Percentiles rank a stretch among this genome's conserved stretches.
Conservation (phyloP, 1,284 basidiomycete species). For the Lentinula novae-zelandiae region DNA sequence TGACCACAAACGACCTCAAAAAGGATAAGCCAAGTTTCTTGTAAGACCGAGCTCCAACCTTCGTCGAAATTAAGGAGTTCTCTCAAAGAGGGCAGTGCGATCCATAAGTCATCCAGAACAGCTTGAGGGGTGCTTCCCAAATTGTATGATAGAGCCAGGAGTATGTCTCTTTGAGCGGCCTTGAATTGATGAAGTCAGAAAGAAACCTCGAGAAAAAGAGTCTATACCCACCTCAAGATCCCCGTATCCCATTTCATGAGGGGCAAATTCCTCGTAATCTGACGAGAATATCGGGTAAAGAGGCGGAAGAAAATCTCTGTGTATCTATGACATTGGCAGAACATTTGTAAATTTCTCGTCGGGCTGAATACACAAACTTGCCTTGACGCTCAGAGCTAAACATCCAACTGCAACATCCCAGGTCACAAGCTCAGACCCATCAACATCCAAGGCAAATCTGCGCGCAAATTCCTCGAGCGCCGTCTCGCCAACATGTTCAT, state of each 20-base stretch:
- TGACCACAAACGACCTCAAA: slow-evolving; percentile 44
- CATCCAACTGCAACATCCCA: slow-evolving; percentile 58
- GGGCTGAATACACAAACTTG: slow-evolving; percentile 16
- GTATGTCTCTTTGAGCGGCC: slow-evolving; percentile 54
- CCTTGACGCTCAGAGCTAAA: slow-evolving; percentile 57
- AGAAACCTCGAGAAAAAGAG: background rate
- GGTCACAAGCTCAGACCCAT: slow-evolving; percentile 33
- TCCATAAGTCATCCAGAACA: slow-evolving; percentile 55
- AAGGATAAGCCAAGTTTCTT: slow-evolving; percentile 46
- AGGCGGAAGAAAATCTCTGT: slow-evolving; percentile 59
- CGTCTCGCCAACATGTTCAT: background rate
- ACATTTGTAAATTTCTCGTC: background rate
- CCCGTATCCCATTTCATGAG: slow-evolving; percentile 34
- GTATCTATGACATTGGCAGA: slow-evolving; percentile 34
- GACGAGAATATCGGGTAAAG: slow-evolving; percentile 45
- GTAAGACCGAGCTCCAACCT: slow-evolving; percentile 43
- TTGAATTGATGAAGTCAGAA: slow-evolving; percentile 20
- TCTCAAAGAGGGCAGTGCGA: slow-evolving; percentile 46
- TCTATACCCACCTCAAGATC: slow-evolving; percentile 45
- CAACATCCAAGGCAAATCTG: slow-evolving; percentile 13
- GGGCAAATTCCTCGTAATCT: slow-evolving; percentile 48
- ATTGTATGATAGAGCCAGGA: slow-evolving; percentile 43
- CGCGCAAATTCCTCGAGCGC: background rate
- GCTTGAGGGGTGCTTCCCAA: slow-evolving; percentile 55
- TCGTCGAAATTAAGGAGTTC: slow-evolving; percentile 29